Evolutionary conservation across 129 eudicot species (phyloP).

Genomic region (Gnaphalium uliginosum): DNA sequence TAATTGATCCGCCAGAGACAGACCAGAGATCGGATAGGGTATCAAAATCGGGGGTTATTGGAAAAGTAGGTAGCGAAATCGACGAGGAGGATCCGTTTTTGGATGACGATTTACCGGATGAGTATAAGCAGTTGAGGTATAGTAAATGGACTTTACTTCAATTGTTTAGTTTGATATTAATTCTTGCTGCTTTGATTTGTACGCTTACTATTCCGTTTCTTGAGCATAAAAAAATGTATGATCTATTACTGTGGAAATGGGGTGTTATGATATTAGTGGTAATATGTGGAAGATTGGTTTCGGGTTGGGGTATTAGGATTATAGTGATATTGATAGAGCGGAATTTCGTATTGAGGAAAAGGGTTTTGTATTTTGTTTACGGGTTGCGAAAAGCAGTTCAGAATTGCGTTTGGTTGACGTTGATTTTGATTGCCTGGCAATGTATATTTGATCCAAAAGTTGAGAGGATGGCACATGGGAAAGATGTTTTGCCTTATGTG

Average conservation of each 20-base stretch:
- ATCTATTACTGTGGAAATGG: slow-evolving; percentile 54
- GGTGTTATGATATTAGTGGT: slow-evolving; percentile 47
- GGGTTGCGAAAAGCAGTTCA: slow-evolving; percentile 69
- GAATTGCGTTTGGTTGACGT: slow-evolving; percentile 67
- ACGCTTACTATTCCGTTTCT: slow-evolving; percentile 25
- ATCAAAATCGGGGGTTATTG: slow-evolving; percentile 22
- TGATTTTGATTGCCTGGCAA: slow-evolving; percentile 70
- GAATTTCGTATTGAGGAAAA: slow-evolving; percentile 43
- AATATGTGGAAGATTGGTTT: slow-evolving; percentile 53
- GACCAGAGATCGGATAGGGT: slow-evolving; percentile 29
- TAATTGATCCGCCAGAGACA: slow-evolving; percentile 31
- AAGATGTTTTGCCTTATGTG: slow-evolving; percentile 45
- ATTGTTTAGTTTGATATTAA: slow-evolving; percentile 31
- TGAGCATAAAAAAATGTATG: slow-evolving; percentile 28
- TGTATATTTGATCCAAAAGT: slow-evolving; percentile 49
- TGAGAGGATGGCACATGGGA: slow-evolving; percentile 33
- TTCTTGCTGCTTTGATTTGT: slow-evolving; percentile 36
- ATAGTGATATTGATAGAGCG: slow-evolving; percentile 43
- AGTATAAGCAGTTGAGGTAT: slow-evolving; percentile 35
- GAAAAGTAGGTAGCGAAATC: slow-evolving; percentile 28
- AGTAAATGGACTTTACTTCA: slow-evolving; percentile 40
- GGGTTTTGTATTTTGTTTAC: slow-evolving; percentile 57
- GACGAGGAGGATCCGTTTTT: slow-evolving; percentile 41
- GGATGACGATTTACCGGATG: slow-evolving; percentile 43
- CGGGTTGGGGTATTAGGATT: slow-evolving; percentile 49